Conservation (phyloP, 2,329 filamentous ascomycete species). For the Sporothrix curviconia region DNA sequence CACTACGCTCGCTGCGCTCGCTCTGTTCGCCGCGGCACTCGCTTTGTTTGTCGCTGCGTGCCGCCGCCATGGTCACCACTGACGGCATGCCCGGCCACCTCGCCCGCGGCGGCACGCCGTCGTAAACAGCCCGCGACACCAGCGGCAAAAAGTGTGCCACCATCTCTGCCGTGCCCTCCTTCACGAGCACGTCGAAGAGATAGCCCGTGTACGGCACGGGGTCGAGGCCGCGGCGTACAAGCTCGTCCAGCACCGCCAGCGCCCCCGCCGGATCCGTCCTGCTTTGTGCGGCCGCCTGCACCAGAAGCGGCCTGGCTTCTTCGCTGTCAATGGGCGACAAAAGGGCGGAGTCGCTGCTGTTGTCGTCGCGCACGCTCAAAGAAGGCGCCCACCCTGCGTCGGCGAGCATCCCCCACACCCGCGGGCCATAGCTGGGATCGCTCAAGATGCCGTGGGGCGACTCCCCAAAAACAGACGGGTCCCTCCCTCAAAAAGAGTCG, state of each 20-base stretch:
- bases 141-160: not conserved
- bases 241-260: not conserved
- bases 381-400: not conserved
- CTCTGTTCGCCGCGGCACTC: not conserved
- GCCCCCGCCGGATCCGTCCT: not conserved
- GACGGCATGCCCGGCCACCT: not conserved
- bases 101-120: not conserved
- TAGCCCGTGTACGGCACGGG: not conserved
- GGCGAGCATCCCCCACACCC: not conserved
- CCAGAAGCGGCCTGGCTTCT: not conserved
- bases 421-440: constrained; percentile 1
- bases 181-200: not conserved
- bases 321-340: not conserved
- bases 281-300: not conserved
- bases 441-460: not conserved
- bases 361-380: not conserved
- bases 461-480: not conserved
- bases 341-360: not conserved
- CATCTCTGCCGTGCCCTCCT: constrained; percentile 2
- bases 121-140: not conserved
- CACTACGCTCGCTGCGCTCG: not conserved
- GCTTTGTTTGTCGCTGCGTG: not conserved
- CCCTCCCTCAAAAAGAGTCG: not conserved
- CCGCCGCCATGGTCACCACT: not conserved
- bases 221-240: not conserved